phyloP scores from a whole-genome alignment of 805 yeast genomes.

The Metschnikowia aberdeeniae region DNA sequence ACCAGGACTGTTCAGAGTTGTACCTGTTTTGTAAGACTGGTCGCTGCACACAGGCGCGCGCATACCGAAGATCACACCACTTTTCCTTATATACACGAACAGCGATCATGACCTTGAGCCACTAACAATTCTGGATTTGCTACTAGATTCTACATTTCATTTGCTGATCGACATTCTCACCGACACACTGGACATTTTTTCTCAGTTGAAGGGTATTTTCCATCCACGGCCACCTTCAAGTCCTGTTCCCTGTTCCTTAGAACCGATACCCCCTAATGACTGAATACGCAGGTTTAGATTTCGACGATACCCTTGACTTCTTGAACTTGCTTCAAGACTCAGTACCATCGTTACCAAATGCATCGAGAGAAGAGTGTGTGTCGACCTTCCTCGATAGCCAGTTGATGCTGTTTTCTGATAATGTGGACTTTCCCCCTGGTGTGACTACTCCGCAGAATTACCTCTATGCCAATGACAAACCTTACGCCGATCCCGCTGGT shows the following conservation, averaged over 20 bases:
- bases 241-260: no score
- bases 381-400: background rate
- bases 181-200: no score
- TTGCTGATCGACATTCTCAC: background rate
- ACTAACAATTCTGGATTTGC: background rate
- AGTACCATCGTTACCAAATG: background rate
- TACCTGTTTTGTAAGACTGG: background rate
- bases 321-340: slow-evolving; percentile 3
- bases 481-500: background rate
- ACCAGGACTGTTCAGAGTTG: background rate
- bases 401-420: slow-evolving; percentile 1
- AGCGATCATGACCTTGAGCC: background rate
- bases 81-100: slow-evolving; percentile 2
- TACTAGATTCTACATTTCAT: background rate
- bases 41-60: background rate
- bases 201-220: no score
- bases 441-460: background rate
- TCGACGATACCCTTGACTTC: slow-evolving; percentile 2
- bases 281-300: slow-evolving; percentile 2
- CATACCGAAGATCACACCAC: slow-evolving; percentile 4
- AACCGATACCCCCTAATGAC: background rate
- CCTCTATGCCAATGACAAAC: background rate
- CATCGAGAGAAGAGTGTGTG: background rate
- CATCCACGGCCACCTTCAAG: no score
- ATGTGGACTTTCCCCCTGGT: slow-evolving; percentile 1